Evolutionary conservation across 176 grass and related monocot genomes (phyloP), one percentile per base, ranked within the genome.

Genomic region (Canna indica): DNA sequence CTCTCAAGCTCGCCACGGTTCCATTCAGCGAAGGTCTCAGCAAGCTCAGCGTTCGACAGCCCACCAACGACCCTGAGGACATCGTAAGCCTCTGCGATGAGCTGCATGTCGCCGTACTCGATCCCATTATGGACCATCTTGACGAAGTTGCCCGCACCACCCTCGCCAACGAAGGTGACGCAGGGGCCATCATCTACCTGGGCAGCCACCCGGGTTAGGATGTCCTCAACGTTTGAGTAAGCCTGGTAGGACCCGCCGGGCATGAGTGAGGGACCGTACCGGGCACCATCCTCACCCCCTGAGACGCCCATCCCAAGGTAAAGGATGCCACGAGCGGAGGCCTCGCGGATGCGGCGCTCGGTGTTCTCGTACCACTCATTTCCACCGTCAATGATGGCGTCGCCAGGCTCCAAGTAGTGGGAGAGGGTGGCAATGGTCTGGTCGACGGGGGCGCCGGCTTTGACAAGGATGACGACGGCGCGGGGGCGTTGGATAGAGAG

Each of bases 71-170:
- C 66, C 50, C 77, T 81, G 56, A 99, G 86, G 54, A 93, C 87
- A 4, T 90, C 89, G 3, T 99, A 92, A 0, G 86, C 89, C 68
- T 97, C 86, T 0, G 93, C 80, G 15, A 97, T 88, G 17, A 99
- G 80, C 64, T 93, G 89, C 86, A 93, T 93, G 59, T 99, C 89
- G 0, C 89, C 86, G 0, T 99, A 99, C 78, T 99, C 89, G 20
- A 99, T 99, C 32, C 84, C 94, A 53, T 93, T 99, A 60, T 93
- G 89, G 3, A 90, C 94, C 90, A 99, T 90, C 80, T 93, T 99
- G 25, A 99, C 89, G 25, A 99, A 99, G 80, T 92, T 97, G 45
- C 89, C 94, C 0, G 89, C 86, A 1, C 89, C 89, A 1, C 86
- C 94, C 5, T 82, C 80, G 0, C 89, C 86, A 0, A 99, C 84